Percentiles rank a stretch among this genome's conserved stretches.
phyloP scores from a whole-genome alignment of 2,329 filamentous ascomycete species.

The Leptographium flavum region DNA sequence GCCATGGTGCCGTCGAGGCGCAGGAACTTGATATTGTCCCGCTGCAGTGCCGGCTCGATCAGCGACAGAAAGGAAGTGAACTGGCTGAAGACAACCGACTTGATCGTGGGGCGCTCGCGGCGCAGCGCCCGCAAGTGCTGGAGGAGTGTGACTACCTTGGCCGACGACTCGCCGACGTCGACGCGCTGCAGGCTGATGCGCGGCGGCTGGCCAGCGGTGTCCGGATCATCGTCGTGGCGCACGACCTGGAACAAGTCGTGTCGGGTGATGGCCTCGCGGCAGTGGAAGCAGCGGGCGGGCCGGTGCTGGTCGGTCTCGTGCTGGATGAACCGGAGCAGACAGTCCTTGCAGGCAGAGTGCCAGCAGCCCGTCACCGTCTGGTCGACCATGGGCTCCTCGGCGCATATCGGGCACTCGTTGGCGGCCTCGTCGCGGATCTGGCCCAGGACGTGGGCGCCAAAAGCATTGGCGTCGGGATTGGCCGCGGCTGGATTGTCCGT shows the following conservation, averaged over 20 bases:
- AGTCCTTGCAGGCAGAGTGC: slow-evolving; percentile 94
- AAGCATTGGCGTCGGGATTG: slow-evolving; percentile 52
- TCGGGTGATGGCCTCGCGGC: slow-evolving; percentile 66
- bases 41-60: slow-evolving; percentile 65
- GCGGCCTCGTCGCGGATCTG: slow-evolving; percentile 84
- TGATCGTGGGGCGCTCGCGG: slow-evolving; percentile 51
- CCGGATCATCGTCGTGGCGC: slow-evolving; percentile 51
- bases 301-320: slow-evolving; percentile 69
- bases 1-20: slow-evolving; percentile 84
- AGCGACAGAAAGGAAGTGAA: slow-evolving; percentile 94
- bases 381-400: slow-evolving; percentile 89
- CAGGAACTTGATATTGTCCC: slow-evolving; percentile 62
- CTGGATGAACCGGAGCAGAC: slow-evolving; percentile 77
- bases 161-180: slow-evolving; percentile 56
- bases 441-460: slow-evolving; percentile 73
- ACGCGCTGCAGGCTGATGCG: slow-evolving; percentile 47
- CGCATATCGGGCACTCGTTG: slow-evolving; percentile 86
- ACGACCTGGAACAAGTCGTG: slow-evolving; percentile 89
- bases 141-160: slow-evolving; percentile 75
- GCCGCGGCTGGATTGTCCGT: slow-evolving; percentile 48
- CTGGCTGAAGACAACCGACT: slow-evolving; percentile 90
- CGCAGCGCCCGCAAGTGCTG: slow-evolving; percentile 58
- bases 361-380: slow-evolving; percentile 93
- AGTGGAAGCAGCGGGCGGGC: slow-evolving; percentile 76
- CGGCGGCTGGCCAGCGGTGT: slow-evolving; percentile 23